Base-by-base conservation (phyloP, 2,329 filamentous ascomycete species). In the Exophiala bonariae region DNA sequence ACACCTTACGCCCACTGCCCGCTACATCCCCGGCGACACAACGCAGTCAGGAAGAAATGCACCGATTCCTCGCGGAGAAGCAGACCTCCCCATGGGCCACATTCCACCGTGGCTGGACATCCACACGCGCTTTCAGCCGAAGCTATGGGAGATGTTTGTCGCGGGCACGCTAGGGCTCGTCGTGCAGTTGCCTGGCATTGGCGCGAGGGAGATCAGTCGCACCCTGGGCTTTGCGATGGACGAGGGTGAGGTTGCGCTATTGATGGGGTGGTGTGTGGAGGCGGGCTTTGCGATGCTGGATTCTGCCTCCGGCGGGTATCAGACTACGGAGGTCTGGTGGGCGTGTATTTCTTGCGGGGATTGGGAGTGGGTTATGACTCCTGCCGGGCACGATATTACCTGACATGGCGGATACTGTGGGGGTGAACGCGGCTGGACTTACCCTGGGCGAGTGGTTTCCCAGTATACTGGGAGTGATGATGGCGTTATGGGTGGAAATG, bases 91-190 rank as follows among this genome's bases (percentile, higher is more conserved):
- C 6, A 18, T 37, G 11, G 41, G 53, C 9, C 67, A 61, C 30
- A 66, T 73, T 17, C 75, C 75, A 0, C 43, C 75, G 11, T 78
- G 75, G 75, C 64, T 70, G 43, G 73, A 76, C 54, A 72, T 77
- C 40, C 70, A 76, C 44, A 68, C 66, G 1, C 58, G 65, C 11
- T 54, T 70, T 10, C 58, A 67, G 3, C 52, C 57, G 10, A 36
- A 58, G 5, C 55, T 68, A 16, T 78, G 75, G 75, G 65, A 72
- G 9, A 59, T 67, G 40, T 65, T 66, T 9, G 49, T 73, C 10
- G 66, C 63, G 1, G 66, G 69, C 3, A 64, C 74, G 3, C 46
- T 76, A 3, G 68, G 71, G 1, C 61, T 67, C n/a, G 48, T 76
- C 11, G 65, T 66, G 7, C 58, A 67, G 9, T 59, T 73, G 4